Evolutionary conservation across 768 basidiomycete genomes (phyloP).

Genomic region (Leccinum ochraceum): DNA sequence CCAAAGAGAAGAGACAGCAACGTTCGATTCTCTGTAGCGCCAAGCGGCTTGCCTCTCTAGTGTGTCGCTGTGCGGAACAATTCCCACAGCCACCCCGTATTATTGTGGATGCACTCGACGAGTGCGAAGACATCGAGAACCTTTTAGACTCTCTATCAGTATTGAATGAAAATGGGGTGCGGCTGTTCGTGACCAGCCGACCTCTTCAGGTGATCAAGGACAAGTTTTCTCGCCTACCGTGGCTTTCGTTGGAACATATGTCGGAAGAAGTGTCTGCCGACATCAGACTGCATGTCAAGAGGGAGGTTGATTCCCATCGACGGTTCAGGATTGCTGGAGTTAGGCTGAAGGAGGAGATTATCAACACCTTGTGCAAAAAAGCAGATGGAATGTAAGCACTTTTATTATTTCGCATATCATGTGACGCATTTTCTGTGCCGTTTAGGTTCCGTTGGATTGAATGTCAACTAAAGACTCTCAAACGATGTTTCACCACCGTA

Average conservation of each 20-base stretch:
- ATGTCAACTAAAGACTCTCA: not conserved
- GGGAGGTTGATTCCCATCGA: slow-evolving; percentile 10
- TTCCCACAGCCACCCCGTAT: slow-evolving; percentile 2
- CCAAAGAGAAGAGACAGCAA: not conserved
- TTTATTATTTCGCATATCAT: not conserved
- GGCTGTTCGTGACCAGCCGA: slow-evolving; percentile 9
- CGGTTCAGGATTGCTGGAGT: not conserved
- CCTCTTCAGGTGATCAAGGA: slow-evolving; percentile 12
- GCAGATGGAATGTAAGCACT: slow-evolving; percentile 16
- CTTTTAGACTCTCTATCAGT: slow-evolving; percentile 1
- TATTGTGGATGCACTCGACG: slow-evolving; percentile 19
- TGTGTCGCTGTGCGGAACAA: not conserved
- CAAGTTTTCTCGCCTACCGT: not conserved
- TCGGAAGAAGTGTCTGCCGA: not conserved
- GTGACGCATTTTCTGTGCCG: not conserved
- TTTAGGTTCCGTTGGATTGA: not conserved
- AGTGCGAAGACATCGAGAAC: slow-evolving; percentile 11
- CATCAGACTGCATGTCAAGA: slow-evolving; percentile 7
- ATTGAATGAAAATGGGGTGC: not conserved
- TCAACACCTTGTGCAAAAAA: not conserved
- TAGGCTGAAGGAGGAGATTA: slow-evolving; percentile 9
- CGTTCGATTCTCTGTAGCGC: not conserved
- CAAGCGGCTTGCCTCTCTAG: not conserved
- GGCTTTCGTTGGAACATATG: slow-evolving; percentile 11
- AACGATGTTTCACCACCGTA: not conserved